Evolutionary conservation across 192 early-diverging fungal genomes (phyloP), one percentile per base, ranked within the genome.

Genomic region (Coemansia sp.): DNA sequence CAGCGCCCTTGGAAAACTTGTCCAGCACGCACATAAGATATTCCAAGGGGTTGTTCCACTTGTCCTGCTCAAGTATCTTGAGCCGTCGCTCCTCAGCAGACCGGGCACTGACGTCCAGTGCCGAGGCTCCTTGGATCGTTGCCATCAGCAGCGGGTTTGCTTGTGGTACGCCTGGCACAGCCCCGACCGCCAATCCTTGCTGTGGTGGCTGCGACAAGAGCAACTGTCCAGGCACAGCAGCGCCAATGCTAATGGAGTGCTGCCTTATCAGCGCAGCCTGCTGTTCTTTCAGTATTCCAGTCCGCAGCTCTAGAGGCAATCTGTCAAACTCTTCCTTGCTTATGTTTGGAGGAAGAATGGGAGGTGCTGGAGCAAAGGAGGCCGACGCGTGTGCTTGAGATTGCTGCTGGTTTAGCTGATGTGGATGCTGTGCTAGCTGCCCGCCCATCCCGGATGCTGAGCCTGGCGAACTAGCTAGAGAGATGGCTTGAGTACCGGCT

Each of bases 11-110:
- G 0, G 75, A 68, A 63, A 83, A 73, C 72, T 65, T 67, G 54
- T 63, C 69, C 43, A 83, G 65, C 45, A 83, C 80, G 65, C 80
- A 77, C 74, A 78, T 78, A 40, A 83, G 65, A 45, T 83, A 83
- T 37, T 77, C 74, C 11, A 83, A 65, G 26, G 80, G 80, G 15
- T 66, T 66, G 60, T 78, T 74, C 74, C 76, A 77, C 66, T 83
- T 83, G 70, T 78, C 69, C 60, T 71, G 62, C 51, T 77, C 80
- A 57, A 83, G 74, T 4, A 21, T 58, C 55, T 60, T 56, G 61
- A 83, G 66, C 41, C 65, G 68, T 48, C 71, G 71, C 37, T 78
- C 76, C 22, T 73, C 74, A 1, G 61, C 74, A 9, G 67, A 54
- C 64, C 69, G 67, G 13, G 22, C n/a, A 26, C 37, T 37, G 13